Base-by-base conservation (phyloP, 345 rosid species). In the Bretschneidera sinensis region DNA sequence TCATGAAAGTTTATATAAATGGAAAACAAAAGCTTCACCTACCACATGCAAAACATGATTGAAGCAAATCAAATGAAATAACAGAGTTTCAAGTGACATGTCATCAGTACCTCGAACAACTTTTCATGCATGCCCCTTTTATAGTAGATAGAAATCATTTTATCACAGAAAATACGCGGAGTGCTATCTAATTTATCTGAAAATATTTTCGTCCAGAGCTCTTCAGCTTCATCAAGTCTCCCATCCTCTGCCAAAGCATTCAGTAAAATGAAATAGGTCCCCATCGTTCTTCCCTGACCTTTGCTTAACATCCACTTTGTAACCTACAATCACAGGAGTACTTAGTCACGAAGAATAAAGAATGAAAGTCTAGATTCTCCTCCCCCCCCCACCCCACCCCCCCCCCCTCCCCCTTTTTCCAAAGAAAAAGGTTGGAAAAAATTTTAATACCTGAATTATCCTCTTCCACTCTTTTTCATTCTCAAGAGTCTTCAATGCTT, bases 291-390 rank as follows among this genome's bases (percentile, higher is more conserved):
- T 59, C 98, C 96, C 76, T 92, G 97, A 16, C 96, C 98, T 84
- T 92, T 87, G 81, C 94, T 92, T 74, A 89, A 67, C 98, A 92
- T 92, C 97, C 98, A 92, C 63, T 89, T 92, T 14, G 83, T 70
- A 73, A 89, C 92, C 96, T 89, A 67, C 53, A 58, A 61, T 45
- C 54, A 70, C n/a, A n/a, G 52, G 17, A 2, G 9, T 25, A 34
- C 24, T 48, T 6, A 15, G 48, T 14, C 31, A 17, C 0, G 5
- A 57, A 54, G 47, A 34, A 17, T 17, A 21, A 17, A 47, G 13
- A 6, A 15, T 20, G n/a, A n/a, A n/a, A 23, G 20, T 24, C 17
- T 5, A 16, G 17, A 2, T 13, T 47, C n/a, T 66, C 47, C 1
- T 52, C 47, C 52, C 33, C 16, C 13, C 25, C 43, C 7, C 0